Evolutionary conservation across 495 filamentous ascomycete genomes (phyloP).

Genomic region (Articulospora tetracladia): DNA sequence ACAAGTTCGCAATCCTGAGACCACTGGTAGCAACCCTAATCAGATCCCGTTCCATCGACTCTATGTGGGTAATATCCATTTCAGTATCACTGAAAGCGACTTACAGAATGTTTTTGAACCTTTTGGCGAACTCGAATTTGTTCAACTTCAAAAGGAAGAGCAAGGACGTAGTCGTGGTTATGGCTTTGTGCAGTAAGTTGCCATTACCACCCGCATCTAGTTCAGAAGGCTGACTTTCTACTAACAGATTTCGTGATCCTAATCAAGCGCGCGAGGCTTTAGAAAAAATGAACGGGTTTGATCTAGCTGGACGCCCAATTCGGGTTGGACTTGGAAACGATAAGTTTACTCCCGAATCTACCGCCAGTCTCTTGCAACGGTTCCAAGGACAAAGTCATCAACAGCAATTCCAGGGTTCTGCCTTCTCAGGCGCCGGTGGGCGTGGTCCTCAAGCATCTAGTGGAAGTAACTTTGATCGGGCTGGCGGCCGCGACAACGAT

Average conservation of each 20-base stretch:
- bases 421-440: constrained; percentile 88
- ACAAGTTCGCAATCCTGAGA: constrained; percentile 82
- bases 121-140: constrained; percentile 96
- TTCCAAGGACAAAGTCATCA: constrained; percentile 76
- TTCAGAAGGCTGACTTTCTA: constrained; percentile 1
- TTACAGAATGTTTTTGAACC: constrained; percentile 96
- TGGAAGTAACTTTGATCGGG: constrained; percentile 82
- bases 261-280: constrained; percentile 88
- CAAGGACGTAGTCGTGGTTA: constrained; percentile 89
- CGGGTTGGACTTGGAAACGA: constrained; percentile 99
- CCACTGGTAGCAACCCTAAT: constrained; percentile 56
- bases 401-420: constrained; percentile 85
- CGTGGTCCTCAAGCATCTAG: constrained; percentile 82
- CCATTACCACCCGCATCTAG: background rate
- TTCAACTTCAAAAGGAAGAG: constrained; percentile 95
- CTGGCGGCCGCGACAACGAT: constrained; percentile 84
- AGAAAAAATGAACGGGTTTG: constrained; percentile 99
- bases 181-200: constrained; percentile 95
- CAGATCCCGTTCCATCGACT: constrained; percentile 95
- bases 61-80: constrained; percentile 99
- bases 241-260: constrained; percentile 80
- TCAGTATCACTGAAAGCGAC: constrained; percentile 97
- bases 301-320: constrained; percentile 95
- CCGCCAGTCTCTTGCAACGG: constrained; percentile 82
- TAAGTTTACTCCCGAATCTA: constrained; percentile 99